phyloP scores from a whole-genome alignment of 768 basidiomycete species.

The Podaxis sp. region DNA sequence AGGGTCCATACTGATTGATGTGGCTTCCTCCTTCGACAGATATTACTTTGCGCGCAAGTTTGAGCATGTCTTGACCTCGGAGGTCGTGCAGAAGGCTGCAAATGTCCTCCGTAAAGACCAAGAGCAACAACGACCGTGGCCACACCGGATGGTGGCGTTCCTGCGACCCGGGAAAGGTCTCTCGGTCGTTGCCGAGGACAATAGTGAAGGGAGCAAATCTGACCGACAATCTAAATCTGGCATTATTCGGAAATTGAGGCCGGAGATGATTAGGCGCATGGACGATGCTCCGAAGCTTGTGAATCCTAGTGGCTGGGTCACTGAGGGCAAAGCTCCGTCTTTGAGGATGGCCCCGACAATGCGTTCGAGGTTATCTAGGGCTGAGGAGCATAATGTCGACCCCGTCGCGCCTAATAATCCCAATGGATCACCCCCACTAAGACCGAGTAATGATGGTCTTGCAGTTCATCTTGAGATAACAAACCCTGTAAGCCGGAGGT shows the following conservation, averaged over 20 bases:
- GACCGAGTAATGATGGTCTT: not conserved
- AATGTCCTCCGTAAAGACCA: slow-evolving; percentile 21
- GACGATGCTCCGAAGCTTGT: slow-evolving; percentile 67
- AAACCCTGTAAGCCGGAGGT: slow-evolving; percentile 17
- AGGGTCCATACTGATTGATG: slow-evolving; percentile 6
- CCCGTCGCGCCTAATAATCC: not conserved
- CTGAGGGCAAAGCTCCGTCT: slow-evolving; percentile 37
- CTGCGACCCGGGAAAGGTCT: slow-evolving; percentile 10
- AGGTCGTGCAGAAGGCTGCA: slow-evolving; percentile 31
- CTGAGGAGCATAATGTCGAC: not conserved
- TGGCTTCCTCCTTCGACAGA: slow-evolving; percentile 32
- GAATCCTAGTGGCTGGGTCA: slow-evolving; percentile 74
- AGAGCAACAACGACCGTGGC: slow-evolving; percentile 26
- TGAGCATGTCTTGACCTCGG: slow-evolving; percentile 50
- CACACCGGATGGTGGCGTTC: slow-evolving; percentile 22
- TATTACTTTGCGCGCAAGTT: slow-evolving; percentile 73
- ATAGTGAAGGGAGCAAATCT: slow-evolving; percentile 4
- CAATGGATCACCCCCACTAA: not conserved
- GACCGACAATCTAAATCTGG: slow-evolving; percentile 19
- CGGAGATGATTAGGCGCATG: slow-evolving; percentile 80
- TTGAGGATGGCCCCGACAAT: not conserved
- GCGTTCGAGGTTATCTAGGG: not conserved
- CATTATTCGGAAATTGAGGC: slow-evolving; percentile 42
- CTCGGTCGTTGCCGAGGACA: slow-evolving; percentile 17
- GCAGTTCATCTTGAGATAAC: slow-evolving; percentile 19